A percentile compares a stretch with the other conserved stretches of the same genome.
Evolutionary conservation across 2,329 filamentous ascomycete species (phyloP).

Genomic region (Colletotrichum godetiae): DNA sequence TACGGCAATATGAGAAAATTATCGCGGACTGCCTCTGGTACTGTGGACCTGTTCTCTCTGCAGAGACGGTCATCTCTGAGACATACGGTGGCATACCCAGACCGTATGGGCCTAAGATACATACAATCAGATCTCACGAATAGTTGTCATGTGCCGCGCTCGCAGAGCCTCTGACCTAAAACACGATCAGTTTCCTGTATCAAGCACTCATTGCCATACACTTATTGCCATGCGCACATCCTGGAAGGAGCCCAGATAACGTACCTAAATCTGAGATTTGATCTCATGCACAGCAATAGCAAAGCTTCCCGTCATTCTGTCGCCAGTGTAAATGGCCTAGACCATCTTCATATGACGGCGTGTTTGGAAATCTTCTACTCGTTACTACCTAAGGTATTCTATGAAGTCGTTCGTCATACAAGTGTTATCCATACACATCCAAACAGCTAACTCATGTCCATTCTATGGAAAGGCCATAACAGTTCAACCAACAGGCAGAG

Average conservation of each 20-base stretch:
- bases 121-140: neutral
- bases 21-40: neutral
- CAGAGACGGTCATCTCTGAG: neutral
- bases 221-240: too few relatives aligned
- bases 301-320: neutral
- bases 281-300: neutral
- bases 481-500: neutral
- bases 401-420: constrained; percentile 1
- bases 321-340: neutral
- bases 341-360: neutral
- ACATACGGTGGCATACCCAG: constrained; percentile 1
- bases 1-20: neutral
- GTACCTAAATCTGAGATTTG: neutral
- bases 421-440: neutral
- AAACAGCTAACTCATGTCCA: neutral
- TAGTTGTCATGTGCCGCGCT: neutral
- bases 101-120: neutral
- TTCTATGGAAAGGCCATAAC: neutral
- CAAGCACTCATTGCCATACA: neutral
- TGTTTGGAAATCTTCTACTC: constrained; percentile 6
- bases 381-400: constrained; percentile 7
- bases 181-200: neutral
- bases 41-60: neutral
- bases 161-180: neutral
- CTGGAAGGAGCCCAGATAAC: neutral